Percentiles rank a stretch among this genome's conserved stretches.
Evolutionary conservation across 176 grass and related monocot species (phyloP).

Genomic region (Phoenix dactylifera): DNA sequence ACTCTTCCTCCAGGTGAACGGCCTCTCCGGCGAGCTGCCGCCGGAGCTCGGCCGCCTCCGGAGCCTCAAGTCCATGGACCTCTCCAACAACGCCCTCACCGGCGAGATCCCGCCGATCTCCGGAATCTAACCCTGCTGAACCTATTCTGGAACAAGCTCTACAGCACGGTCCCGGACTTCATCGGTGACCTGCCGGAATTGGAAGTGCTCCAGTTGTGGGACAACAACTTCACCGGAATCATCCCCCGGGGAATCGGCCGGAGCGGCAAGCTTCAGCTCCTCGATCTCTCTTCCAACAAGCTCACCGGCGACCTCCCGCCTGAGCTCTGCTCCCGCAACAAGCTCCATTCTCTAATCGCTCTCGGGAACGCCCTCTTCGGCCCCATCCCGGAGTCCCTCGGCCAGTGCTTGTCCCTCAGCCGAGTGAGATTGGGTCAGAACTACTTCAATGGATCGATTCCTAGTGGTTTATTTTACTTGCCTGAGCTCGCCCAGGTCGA

Average conservation of each 20-base stretch:
- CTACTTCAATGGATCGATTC: too few relatives aligned
- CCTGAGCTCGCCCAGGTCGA: too few relatives aligned
- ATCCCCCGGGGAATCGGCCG: slow-evolving; percentile 50
- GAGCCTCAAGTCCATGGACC: slow-evolving; percentile 78
- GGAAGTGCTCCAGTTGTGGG: slow-evolving; percentile 95
- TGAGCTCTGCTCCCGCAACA: too few relatives aligned
- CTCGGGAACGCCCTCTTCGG: too few relatives aligned
- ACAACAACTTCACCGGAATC: slow-evolving; percentile 77
- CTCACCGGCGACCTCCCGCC: too few relatives aligned
- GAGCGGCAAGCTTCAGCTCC: slow-evolving; percentile 38
- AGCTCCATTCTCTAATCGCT: too few relatives aligned
- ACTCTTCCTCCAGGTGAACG: too few relatives aligned
- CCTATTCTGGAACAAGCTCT: slow-evolving; percentile 71
- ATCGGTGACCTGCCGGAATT: slow-evolving; percentile 54
- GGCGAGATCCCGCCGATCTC: slow-evolving; percentile 66
- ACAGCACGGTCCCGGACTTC: slow-evolving; percentile 57
- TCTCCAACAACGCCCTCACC: slow-evolving; percentile 74
- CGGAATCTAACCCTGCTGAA: slow-evolving; percentile 70
- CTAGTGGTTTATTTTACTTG: too few relatives aligned
- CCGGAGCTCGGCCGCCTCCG: slow-evolving; percentile 45
- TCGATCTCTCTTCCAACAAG: slow-evolving; percentile 77
- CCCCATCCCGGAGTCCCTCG: too few relatives aligned
- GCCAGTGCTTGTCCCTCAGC: too few relatives aligned
- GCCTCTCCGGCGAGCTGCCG: slow-evolving; percentile 37
- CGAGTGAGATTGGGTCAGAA: too few relatives aligned